Percentiles rank a stretch among this genome's conserved stretches.
Evolutionary conservation across 345 rosid genomes (phyloP).

Genomic region (Hirschfeldia incana): DNA sequence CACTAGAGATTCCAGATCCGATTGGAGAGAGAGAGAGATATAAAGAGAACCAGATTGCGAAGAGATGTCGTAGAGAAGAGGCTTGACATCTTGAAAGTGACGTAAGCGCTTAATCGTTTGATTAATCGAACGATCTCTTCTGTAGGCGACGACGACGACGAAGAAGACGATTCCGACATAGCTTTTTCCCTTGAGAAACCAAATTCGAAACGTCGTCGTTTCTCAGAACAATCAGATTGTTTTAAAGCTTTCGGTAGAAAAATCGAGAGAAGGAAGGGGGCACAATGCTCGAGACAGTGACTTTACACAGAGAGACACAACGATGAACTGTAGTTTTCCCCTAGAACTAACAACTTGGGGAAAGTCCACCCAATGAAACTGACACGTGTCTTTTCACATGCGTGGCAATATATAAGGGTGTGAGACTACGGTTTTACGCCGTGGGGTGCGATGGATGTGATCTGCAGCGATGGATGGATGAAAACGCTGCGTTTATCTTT

Average conservation of each 20-base stretch:
- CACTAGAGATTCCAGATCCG: conserved; percentile 36
- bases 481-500: conserved; percentile 25
- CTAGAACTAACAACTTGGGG: neutral
- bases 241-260: conserved; percentile 17
- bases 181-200: neutral
- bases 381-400: conserved; percentile 6
- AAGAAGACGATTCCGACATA: conserved; percentile 61
- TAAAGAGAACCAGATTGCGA: conserved; percentile 59
- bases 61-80: conserved; percentile 61
- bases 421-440: neutral
- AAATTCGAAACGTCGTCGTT: neutral
- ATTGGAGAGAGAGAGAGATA: neutral
- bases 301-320: neutral
- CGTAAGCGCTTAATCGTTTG: conserved; percentile 84
- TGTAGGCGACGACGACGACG: conserved; percentile 49
- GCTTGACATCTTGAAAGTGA: conserved; percentile 50
- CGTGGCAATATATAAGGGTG: conserved; percentile 14
- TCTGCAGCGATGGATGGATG: neutral
- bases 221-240: conserved; percentile 8
- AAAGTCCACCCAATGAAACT: neutral
- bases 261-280: neutral
- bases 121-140: conserved; percentile 84
- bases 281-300: conserved; percentile 27
- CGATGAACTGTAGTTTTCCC: conserved; percentile 2
- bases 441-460: conserved; percentile 27